Percentiles rank a stretch among this genome's conserved stretches.
Evolutionary conservation across 768 basidiomycete species (phyloP).

Genomic region (Leccinum uliginosum): DNA sequence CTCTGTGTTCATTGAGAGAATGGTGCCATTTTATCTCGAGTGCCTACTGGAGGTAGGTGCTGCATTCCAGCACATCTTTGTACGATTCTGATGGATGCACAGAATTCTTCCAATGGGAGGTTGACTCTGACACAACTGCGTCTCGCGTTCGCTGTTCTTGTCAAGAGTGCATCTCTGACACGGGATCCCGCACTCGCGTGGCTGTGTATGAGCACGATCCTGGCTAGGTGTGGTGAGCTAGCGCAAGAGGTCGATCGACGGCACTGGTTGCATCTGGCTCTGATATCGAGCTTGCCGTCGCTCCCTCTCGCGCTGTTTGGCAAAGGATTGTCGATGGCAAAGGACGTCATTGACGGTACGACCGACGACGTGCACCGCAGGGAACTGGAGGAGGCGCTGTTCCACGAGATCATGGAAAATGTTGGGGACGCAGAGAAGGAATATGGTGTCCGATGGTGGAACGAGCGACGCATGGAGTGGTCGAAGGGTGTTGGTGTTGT

Average conservation of each 20-base stretch:
- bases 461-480: constrained; percentile 37
- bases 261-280: constrained; percentile 58
- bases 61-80: background rate
- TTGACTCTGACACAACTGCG: constrained; percentile 64
- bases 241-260: constrained; percentile 20
- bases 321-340: constrained; percentile 48
- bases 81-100: background rate
- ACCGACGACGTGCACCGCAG: constrained; percentile 28
- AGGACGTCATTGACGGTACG: constrained; percentile 28
- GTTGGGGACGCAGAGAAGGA: constrained; percentile 70
- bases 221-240: constrained; percentile 40
- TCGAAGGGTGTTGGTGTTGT: background rate
- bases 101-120: constrained; percentile 63
- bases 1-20: constrained; percentile 43
- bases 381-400: constrained; percentile 55
- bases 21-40: constrained; percentile 71
- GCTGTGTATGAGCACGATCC: constrained; percentile 59
- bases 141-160: constrained; percentile 70
- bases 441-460: constrained; percentile 71
- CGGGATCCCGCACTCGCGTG: constrained; percentile 52
- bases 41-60: constrained; percentile 64
- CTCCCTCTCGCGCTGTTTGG: constrained; percentile 56
- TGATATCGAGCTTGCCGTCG: constrained; percentile 63
- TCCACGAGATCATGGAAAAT: constrained; percentile 57
- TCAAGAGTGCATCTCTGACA: constrained; percentile 50